Conservation (phyloP, 2,329 filamentous ascomycete genomes). For the Fragosphaeria purpurea region DNA sequence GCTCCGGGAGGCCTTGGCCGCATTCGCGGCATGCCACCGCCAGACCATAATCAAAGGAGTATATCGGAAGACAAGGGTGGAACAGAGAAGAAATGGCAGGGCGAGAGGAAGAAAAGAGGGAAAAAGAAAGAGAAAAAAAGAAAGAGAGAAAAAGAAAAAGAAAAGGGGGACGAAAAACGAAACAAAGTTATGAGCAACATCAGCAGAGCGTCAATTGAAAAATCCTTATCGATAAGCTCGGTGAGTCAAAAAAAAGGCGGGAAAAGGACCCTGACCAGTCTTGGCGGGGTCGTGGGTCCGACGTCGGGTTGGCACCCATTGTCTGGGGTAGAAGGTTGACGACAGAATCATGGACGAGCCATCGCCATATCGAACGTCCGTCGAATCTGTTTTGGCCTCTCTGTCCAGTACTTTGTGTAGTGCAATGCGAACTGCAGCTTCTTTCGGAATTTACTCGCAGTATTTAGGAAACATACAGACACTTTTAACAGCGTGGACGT, state of each 20-base stretch:
- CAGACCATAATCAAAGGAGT: slow-evolving; percentile 7
- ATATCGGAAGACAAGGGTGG: no score
- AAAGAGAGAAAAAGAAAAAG: background rate
- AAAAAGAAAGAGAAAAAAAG: background rate
- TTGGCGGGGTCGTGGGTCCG: slow-evolving; percentile 6
- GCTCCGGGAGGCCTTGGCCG: slow-evolving; percentile 8
- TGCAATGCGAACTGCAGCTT: no score
- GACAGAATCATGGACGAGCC: no score
- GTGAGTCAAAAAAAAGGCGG: slow-evolving; percentile 7
- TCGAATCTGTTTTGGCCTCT: no score
- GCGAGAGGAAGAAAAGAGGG: background rate
- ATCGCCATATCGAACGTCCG: no score
- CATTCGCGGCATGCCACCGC: slow-evolving; percentile 7
- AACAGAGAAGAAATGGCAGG: background rate
- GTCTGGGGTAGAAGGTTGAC: no score
- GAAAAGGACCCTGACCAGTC: background rate
- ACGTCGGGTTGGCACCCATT: slow-evolving; percentile 2
- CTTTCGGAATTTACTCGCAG: no score
- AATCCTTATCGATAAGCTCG: slow-evolving; percentile 9
- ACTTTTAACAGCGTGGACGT: no score
- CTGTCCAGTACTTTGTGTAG: no score
- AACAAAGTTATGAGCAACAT: slow-evolving; percentile 1
- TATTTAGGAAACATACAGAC: no score
- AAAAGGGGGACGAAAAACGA: background rate
- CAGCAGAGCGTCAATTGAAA: background rate